Conservation (phyloP, 768 basidiomycete genomes). For the Coprinellus aureogranulatus region DNA sequence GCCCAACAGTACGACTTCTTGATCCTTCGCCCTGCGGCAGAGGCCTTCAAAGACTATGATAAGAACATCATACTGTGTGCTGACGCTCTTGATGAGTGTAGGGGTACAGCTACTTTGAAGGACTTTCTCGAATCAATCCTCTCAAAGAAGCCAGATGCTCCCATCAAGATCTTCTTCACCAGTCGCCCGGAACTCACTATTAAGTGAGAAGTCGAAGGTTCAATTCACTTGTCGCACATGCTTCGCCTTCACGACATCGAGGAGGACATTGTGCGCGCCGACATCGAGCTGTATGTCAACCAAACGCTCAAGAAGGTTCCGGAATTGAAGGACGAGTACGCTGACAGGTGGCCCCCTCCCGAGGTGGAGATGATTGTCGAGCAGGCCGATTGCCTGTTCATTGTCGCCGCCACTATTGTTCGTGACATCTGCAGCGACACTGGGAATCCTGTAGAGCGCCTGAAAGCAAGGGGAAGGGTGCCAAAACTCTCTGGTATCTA, state of each 20-base stretch:
- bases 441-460: background rate
- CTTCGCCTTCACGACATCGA: constrained; percentile 10
- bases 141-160: constrained; percentile 3
- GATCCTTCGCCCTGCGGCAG: background rate
- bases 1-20: background rate
- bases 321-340: background rate
- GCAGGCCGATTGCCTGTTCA: background rate
- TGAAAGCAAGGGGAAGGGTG: background rate
- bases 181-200: constrained; percentile 17
- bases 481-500: background rate
- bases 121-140: constrained; percentile 14
- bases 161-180: constrained; percentile 21
- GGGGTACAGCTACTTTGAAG: constrained; percentile 8
- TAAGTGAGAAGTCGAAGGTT: background rate
- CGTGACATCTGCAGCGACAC: background rate
- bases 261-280: background rate
- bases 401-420: background rate
- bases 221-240: background rate
- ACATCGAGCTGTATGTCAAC: constrained; percentile 4
- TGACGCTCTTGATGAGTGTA: constrained; percentile 22
- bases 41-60: background rate
- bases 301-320: background rate
- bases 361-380: background rate
- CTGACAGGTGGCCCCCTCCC: background rate
- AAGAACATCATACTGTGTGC: constrained; percentile 2